A percentile compares a stretch with the other conserved stretches of the same genome.
Evolutionary conservation across 345 rosid genomes (phyloP).

Genomic region (Lepidium didymum): DNA sequence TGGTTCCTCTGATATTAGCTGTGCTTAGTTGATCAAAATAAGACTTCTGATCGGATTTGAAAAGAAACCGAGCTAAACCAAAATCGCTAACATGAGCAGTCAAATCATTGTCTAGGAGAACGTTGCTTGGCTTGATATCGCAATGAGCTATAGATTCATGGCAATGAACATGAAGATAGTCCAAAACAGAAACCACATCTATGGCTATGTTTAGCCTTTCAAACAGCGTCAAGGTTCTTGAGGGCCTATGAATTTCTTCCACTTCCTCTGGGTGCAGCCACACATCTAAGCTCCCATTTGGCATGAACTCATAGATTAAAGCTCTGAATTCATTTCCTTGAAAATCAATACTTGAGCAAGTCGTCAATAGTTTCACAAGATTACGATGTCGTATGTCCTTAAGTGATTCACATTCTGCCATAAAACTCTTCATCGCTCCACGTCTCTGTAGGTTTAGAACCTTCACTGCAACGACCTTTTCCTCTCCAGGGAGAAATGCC

Average conservation of each 20-base stretch:
- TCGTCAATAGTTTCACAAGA: constrained; percentile 37
- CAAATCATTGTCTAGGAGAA: background rate
- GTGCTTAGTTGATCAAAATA: background rate
- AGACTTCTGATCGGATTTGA: background rate
- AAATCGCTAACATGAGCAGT: constrained; percentile 17
- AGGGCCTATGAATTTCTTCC: background rate
- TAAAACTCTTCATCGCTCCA: constrained; percentile 38
- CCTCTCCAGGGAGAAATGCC: background rate
- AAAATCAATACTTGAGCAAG: constrained; percentile 41
- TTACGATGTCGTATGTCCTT: constrained; percentile 38
- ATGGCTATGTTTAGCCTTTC: constrained; percentile 29
- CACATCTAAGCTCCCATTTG: constrained; percentile 35
- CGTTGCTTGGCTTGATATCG: constrained; percentile 14
- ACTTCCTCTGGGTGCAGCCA: constrained; percentile 28
- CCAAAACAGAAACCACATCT: constrained; percentile 12
- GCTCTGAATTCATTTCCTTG: background rate
- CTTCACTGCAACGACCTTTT: constrained; percentile 10
- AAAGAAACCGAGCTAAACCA: constrained; percentile 7
- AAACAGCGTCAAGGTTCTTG: constrained; percentile 2
- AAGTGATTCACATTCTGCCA: constrained; percentile 37
- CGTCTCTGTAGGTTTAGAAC: constrained; percentile 27
- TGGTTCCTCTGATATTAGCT: background rate
- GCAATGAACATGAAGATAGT: constrained; percentile 4
- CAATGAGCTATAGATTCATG: background rate
- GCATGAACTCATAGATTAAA: constrained; percentile 34